Base-by-base conservation (phyloP, 768 basidiomycete genomes). In the Xerocomellus intermedius region DNA sequence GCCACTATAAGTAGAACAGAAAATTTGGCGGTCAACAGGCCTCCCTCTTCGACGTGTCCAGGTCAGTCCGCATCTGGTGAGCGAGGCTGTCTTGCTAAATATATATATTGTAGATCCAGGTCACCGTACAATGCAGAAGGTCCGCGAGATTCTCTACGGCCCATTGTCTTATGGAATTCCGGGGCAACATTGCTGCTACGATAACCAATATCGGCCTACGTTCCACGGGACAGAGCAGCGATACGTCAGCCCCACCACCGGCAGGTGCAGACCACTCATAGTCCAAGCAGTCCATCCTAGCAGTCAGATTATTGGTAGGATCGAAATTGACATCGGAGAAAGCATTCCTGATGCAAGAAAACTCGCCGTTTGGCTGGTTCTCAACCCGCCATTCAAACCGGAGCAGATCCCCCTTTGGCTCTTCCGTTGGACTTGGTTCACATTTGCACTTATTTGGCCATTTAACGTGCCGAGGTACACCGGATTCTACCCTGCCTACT, bases 281-380 rank as follows among this genome's bases (percentile, higher is more conserved):
- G 56, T 69, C n/a, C 66, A 69, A 39, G 67, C 60, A n/a, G 56
- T 68, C 21, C 54, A 55, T n/a, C 63, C 66, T 8, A 46, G 35
- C 1, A 4, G 0, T 21, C 17, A 8, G 7, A 16, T 13, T 13
- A 12, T 5, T 0, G 30, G 30, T 6, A 12, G 49, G 9, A 37
- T 5, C 7, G 59, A 67, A 22, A 12, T 28, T 4, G 0, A 1
- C 0, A 24, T 67, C 16, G 52, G 35, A 21, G 43, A 12, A 24
- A 52, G 32, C 10, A 2, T 17, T 16, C 42, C 48, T 2, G 33
- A 39, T 14, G 38, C 52, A 9, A 59, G 53, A 16, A 54, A 52
- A 33, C 63, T 68, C 14, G 60, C 63, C n/a, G 13, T 56, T 32
- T 63, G 68, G 61, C 44, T 68, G 38, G 53, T 48, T 2, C 0